Evolutionary conservation across 2,329 filamentous ascomycete species (phyloP).

Genomic region (Emydomyces testavorans): DNA sequence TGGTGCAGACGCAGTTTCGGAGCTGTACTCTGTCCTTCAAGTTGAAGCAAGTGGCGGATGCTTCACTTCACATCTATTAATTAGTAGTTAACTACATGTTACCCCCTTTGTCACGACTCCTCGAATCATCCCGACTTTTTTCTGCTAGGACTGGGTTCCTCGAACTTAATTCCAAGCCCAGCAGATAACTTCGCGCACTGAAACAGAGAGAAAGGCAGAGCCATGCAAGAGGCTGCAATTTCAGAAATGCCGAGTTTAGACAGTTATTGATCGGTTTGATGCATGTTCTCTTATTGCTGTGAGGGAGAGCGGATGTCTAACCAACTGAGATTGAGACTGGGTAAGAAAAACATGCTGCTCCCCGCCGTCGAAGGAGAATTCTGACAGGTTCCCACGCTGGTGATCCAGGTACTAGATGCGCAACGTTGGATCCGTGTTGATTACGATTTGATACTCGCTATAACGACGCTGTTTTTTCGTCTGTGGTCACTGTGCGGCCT

Average conservation of each 20-base stretch:
- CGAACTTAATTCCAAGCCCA: not conserved
- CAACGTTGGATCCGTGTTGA: not conserved
- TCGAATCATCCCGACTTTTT: not conserved
- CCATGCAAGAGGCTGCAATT: constrained; percentile 6
- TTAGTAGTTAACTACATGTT: not conserved
- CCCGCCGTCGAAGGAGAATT: not conserved
- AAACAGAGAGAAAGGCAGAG: not conserved
- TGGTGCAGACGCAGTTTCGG: not conserved
- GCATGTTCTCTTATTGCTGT: not conserved
- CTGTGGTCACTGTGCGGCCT: not conserved
- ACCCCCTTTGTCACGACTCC: not conserved
- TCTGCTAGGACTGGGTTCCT: not conserved
- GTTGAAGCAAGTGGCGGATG: no score
- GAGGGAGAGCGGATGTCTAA: no score
- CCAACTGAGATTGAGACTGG: not conserved
- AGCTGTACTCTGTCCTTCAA: no score
- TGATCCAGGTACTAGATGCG: not conserved
- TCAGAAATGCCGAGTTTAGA: not conserved
- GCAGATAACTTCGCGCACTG: constrained; percentile 1
- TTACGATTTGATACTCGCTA: not conserved
- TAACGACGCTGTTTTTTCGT: not conserved
- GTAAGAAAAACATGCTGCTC: not conserved
- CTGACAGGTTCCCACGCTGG: not conserved
- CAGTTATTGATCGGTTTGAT: constrained; percentile 5
- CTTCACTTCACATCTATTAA: no score